Base-by-base conservation (phyloP, 306 rosid species). In the Cicer pinnatifidum region DNA sequence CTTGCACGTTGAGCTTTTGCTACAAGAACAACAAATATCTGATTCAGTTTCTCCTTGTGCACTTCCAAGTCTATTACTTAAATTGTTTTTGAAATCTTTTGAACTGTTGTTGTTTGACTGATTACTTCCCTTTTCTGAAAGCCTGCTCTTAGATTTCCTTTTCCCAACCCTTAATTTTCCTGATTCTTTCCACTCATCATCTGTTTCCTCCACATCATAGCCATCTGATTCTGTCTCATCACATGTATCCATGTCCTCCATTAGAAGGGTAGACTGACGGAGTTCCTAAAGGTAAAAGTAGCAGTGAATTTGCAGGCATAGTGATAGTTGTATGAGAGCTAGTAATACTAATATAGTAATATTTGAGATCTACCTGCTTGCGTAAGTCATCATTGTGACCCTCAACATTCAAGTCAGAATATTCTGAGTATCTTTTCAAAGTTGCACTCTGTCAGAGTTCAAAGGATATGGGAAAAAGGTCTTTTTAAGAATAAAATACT, bases 201-300 rank as follows among this genome's bases (percentile, higher is more conserved):
- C 86, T 3, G 58, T 69, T 39, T 71, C 75, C 9, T 84, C 86
- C 1, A 47, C 11, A 35, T 77, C 88, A 43, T 85, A 82, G 33
- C 78, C 76, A 43, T 92, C 92, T 4, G 97, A 84, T 19, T 87
- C 97, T 58, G 77, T 67, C 43, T 76, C 84, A 16, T 76, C 82
- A 20, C 92, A 87, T 44, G 73, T 86, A 73, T 90, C 93, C 97
- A 93, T 93, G 81, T 90, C 98, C 79, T 91, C 98, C 33, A 65
- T 59, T 57, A 80, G 53, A 37, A 82, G n/a, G 58, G 86, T 45
- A 46, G 97, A 90, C 43, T 41, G 80, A 35, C 88, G 84, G 57
- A 70, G 46, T 67, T 89, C 97, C 98, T 93, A 23, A n/a, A 76
- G 72, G 58, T 72, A 71, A 10, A 50, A 11, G 63, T 62, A 63